Base-by-base conservation (phyloP, 345 rosid genomes). In the Salix caprea region DNA sequence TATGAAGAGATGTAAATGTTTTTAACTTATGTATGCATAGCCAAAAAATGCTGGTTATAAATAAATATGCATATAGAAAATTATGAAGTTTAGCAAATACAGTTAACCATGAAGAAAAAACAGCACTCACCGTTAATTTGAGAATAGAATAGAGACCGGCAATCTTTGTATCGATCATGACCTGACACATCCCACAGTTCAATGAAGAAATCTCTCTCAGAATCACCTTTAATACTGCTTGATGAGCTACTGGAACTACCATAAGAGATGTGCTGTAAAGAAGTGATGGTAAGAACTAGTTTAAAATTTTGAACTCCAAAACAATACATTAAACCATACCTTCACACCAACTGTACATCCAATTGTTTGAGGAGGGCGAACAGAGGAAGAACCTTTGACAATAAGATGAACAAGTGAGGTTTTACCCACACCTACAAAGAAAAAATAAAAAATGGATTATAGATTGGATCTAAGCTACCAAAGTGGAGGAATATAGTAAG, bases 151-250 rank as follows among this genome's bases (percentile, higher is more conserved):
- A 94, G 84, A 64, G 99, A 87, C 18, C 99, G 91, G 67, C 98
- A 94, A 79, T 92, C 98, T 89, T 92, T 96, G 87, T 96, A 96
- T 76, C 98, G 87, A 7, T 96, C 99, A 70, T 96, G 99, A 26
- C 99, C 98, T 37, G 98, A 96, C 69, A 96, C 90, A 83, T 96
- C 99, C 99, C 99, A 96, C 7, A 96, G 97, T 85, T 96, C 99
- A 68, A 94, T 86, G 83, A 96, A 96, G 88, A 96, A 94, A 77
- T 96, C 99, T 88, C 99, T 88, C 82, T 92, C 97, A 30, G 90
- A 65, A 79, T 96, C 98, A 76, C 97, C 97, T 84, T 87, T 92
- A 76, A 90, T 78, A 87, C 94, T 96, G 82, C 84, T 92, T 34
- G 99, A 96, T 61, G 99, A 94, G 86, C 99, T 94, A 84, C 91